Base-by-base conservation (phyloP, 192 early-diverging fungal genomes). In the Coemansia sp. region DNA sequence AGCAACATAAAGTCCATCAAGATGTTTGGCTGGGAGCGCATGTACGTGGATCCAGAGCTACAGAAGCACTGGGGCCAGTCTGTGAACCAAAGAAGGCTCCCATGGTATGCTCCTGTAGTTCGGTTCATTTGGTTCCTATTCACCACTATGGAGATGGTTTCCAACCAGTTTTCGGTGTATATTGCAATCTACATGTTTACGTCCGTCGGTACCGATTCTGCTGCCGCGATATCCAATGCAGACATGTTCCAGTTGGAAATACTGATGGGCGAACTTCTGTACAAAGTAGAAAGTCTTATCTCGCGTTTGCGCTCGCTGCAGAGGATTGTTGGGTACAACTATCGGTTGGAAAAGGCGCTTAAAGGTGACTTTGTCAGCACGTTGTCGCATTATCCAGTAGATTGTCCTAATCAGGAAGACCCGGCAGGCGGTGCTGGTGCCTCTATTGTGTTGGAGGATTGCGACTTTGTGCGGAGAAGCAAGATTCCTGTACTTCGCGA, bases 21-120 rank as follows among this genome's bases (percentile, higher is more conserved):
- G 63, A 32, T 80, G 32, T 75, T 71, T 64, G 70, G 73, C n/a
- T 80, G 78, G 78, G 78, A 80, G 36, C 52, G 36, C 26, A 67
- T 69, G 46, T 75, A 63, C 41, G 32, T 67, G 36, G 66, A 72
- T 21, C 40, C 62, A 3, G n/a, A 60, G 0, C 49, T 59, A 8
- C 26, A 47, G 2, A 41, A 41, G 54, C 61, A 61, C 21, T 22
- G 42, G 5, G 16, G 3, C 0, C 16, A 71, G 41, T 18, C n/a
- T 12, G 37, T 1, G 36, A 15, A 26, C 40, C 15, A 12, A 15
- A 55, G 47, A 0, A 1, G 13, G 8, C 37, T 74, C 15, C 77
- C 77, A 9, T 80, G 72, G 77, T 80, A 80, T 36, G 68, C 72
- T 8, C 69, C 69, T 2, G 12, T 32, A 5, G 49, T 68, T n/a